phyloP scores from a whole-genome alignment of 768 basidiomycete species.

The Tricholoma terreum region DNA sequence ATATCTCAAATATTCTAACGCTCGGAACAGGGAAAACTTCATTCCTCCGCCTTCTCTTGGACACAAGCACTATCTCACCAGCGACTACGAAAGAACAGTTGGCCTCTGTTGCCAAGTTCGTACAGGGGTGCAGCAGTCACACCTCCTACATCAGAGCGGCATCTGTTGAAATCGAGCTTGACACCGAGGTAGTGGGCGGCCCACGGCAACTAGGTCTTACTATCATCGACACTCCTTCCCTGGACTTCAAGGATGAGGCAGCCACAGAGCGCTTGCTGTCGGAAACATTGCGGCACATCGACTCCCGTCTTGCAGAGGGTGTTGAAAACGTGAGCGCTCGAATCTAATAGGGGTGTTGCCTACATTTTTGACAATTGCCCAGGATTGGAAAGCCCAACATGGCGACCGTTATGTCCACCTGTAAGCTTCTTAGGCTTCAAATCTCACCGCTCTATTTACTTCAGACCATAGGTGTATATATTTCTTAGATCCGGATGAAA shows the following conservation, averaged over 20 bases:
- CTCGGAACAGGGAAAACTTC: conserved; percentile 74
- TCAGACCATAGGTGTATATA: conserved; percentile 66
- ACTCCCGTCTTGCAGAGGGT: conserved; percentile 68
- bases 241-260: conserved; percentile 69
- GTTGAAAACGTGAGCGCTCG: conserved; percentile 68
- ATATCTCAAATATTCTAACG: conserved; percentile 19
- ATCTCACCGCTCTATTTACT: conserved; percentile 6
- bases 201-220: conserved; percentile 57
- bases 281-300: conserved; percentile 71
- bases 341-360: conserved; percentile 14
- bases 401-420: conserved; percentile 82
- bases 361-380: conserved; percentile 13
- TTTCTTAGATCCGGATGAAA: conserved; percentile 81
- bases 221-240: conserved; percentile 79
- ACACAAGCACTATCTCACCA: conserved; percentile 68
- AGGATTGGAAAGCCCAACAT: conserved; percentile 71
- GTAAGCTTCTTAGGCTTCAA: conserved; percentile 38
- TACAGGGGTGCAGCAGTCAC: conserved; percentile 69
- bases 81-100: conserved; percentile 71
- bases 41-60: conserved; percentile 81
- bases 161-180: conserved; percentile 68
- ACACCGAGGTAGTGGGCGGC: conserved; percentile 43
- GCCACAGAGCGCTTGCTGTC: conserved; percentile 59
- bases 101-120: conserved; percentile 76
- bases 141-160: conserved; percentile 70